Conservation (phyloP, 768 basidiomycete genomes). For the Auriscalpium microsporum region DNA sequence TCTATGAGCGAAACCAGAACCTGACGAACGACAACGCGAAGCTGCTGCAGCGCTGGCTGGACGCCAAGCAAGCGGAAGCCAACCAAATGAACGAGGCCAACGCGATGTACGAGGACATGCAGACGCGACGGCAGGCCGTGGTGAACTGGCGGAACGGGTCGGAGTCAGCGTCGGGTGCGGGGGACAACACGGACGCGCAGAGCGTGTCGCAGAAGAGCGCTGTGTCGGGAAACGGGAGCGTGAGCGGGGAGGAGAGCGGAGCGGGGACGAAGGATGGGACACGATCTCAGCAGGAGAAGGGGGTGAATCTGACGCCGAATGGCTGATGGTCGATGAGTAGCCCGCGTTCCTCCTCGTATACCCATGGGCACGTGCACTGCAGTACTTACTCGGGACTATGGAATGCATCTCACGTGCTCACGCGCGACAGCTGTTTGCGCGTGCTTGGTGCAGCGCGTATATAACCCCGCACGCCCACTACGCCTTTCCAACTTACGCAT, state of each 20-base stretch:
- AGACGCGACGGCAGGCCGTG: slow-evolving; percentile 58
- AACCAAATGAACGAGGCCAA: slow-evolving; percentile 95
- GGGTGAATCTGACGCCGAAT: slow-evolving; percentile 85
- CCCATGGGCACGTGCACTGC: too few species aligned
- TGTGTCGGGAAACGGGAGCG: slow-evolving; percentile 66
- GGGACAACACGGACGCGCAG: slow-evolving; percentile 22
- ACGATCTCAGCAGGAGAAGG: slow-evolving; percentile 59
- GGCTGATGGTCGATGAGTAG: slow-evolving; percentile 55
- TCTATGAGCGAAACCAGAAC: slow-evolving; percentile 80
- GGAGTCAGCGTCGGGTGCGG: slow-evolving; percentile 14
- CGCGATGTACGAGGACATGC: slow-evolving; percentile 83
- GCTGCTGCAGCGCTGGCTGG: slow-evolving; percentile 93
- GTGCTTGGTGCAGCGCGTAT: slow-evolving; percentile 5
- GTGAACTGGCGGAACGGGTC: slow-evolving; percentile 46
- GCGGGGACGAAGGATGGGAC: slow-evolving; percentile 64
- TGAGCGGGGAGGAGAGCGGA: slow-evolving; percentile 36
- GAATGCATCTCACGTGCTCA: not conserved
- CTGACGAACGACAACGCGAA: slow-evolving; percentile 91
- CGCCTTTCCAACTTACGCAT: not conserved
- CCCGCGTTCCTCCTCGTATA: not conserved
- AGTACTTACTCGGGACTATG: not conserved
- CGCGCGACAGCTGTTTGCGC: slow-evolving; percentile 13
- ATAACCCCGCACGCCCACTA: slow-evolving; percentile 2
- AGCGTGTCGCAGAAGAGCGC: slow-evolving; percentile 14
- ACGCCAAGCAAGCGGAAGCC: slow-evolving; percentile 86